A percentile compares a stretch with the other conserved stretches of the same genome.
phyloP scores from a whole-genome alignment of 2,329 filamentous ascomycete species.

The Lecanosticta acicola region DNA sequence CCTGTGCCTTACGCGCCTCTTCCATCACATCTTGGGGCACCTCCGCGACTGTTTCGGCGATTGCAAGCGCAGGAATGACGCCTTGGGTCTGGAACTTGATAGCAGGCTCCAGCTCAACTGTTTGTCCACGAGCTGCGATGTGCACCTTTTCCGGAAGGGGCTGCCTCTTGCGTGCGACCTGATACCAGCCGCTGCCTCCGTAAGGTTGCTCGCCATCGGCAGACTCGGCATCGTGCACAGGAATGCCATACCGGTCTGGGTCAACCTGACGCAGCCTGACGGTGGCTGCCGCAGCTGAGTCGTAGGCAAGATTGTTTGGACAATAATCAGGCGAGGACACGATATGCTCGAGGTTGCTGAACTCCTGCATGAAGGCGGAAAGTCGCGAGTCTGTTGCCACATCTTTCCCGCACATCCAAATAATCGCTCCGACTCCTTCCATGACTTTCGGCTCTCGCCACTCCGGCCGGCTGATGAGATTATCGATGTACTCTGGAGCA shows the following conservation, averaged over 20 bases:
- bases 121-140: constrained; percentile 31
- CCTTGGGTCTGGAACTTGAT: constrained; percentile 43
- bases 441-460: constrained; percentile 63
- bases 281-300: constrained; percentile 60
- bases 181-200: constrained; percentile 11
- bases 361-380: constrained; percentile 62
- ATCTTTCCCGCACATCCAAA: constrained; percentile 75
- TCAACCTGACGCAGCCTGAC: constrained; percentile 69
- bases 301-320: constrained; percentile 68
- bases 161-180: constrained; percentile 12
- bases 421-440: constrained; percentile 59
- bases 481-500: constrained; percentile 61
- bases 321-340: constrained; percentile 69
- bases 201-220: constrained; percentile 17
- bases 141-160: constrained; percentile 21
- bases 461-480: constrained; percentile 65
- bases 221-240: constrained; percentile 56
- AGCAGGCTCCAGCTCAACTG: constrained; percentile 34
- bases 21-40: constrained; percentile 45
- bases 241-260: constrained; percentile 64
- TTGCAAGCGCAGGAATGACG: constrained; percentile 47
- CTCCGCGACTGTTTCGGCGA: constrained; percentile 40
- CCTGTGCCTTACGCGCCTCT: constrained; percentile 46
- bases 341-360: constrained; percentile 62
- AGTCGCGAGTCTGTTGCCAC: constrained; percentile 60